Evolutionary conservation across 2,329 filamentous ascomycete species (phyloP).

Genomic region (Trematosphaeria pertusa): DNA sequence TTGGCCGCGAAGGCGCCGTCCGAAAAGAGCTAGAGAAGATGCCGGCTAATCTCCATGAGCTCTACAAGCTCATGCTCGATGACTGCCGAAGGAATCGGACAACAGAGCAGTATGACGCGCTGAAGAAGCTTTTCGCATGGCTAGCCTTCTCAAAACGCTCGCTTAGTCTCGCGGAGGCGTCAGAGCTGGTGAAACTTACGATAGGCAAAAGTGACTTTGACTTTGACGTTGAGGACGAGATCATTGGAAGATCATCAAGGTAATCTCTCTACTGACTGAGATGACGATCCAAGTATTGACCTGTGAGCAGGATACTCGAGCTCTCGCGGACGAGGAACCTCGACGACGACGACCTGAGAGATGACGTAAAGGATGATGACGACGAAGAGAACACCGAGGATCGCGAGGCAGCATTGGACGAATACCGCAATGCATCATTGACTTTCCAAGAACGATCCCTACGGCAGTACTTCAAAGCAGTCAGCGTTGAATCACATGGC

Average conservation of each 20-base stretch:
- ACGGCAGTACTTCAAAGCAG: constrained; percentile 27
- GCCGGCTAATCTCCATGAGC: constrained; percentile 12
- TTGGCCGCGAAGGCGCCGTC: constrained; percentile 44
- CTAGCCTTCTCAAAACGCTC: constrained; percentile 27
- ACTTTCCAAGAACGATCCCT: constrained; percentile 31
- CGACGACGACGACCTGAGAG: constrained; percentile 14
- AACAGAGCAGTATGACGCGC: constrained; percentile 21
- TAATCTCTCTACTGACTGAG: constrained; percentile 1
- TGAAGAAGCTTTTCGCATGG: constrained; percentile 31
- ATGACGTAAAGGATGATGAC: constrained; percentile 20
- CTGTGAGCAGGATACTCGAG: constrained; percentile 20
- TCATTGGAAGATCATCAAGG: constrained; percentile 27
- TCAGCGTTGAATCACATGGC: constrained; percentile 17
- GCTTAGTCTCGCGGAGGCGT: constrained; percentile 25
- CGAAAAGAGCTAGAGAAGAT: constrained; percentile 38
- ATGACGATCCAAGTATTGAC: not conserved
- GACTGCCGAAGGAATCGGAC: constrained; percentile 25
- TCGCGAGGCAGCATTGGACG: constrained; percentile 10
- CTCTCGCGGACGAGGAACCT: constrained; percentile 11
- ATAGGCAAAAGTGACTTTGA: constrained; percentile 17
- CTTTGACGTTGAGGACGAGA: constrained; percentile 27
- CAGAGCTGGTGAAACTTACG: constrained; percentile 17
- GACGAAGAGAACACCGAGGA: constrained; percentile 13
- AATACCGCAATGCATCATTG: constrained; percentile 15
- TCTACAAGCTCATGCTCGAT: constrained; percentile 22